Conservation (phyloP, 1,139 yeast species). For the Candida glucosophila region DNA sequence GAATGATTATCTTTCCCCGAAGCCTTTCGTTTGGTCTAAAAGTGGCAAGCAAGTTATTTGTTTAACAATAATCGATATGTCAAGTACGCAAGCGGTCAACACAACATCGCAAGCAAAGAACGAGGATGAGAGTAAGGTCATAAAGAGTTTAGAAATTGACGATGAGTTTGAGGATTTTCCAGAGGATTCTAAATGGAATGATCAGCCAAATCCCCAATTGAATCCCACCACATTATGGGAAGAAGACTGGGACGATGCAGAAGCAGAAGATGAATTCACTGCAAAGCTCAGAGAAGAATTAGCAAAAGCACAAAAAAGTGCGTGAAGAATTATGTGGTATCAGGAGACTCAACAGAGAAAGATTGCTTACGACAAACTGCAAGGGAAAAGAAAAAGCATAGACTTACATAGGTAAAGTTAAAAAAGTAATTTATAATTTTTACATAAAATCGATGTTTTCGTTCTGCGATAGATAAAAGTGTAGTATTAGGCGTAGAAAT, state of each 20-base stretch:
- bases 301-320: slow-evolving; percentile 13
- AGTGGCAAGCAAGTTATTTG: neutral
- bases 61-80: slow-evolving; percentile 1
- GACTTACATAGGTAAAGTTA: no score
- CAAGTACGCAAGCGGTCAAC: slow-evolving; percentile 1
- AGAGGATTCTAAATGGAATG: slow-evolving; percentile 54
- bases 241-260: slow-evolving; percentile 94
- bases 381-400: no score
- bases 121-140: slow-evolving; percentile 27
- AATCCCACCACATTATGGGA: slow-evolving; percentile 62
- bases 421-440: slow-evolving; percentile 1
- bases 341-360: no score
- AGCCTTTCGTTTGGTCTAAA: neutral
- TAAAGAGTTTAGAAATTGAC: slow-evolving; percentile 75
- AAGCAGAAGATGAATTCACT: slow-evolving; percentile 78
- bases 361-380: no score
- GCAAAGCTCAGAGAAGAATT: slow-evolving; percentile 51
- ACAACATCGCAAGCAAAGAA: slow-evolving; percentile 5
- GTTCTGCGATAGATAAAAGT: neutral
- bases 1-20: neutral
- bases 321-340: no score
- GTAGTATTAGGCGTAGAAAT: slow-evolving; percentile 63
- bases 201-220: slow-evolving; percentile 30
- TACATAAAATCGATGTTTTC: slow-evolving; percentile 1
- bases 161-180: slow-evolving; percentile 96